Base-by-base conservation (phyloP, 1,284 basidiomycete species). In the Testicularia cyperi region DNA sequence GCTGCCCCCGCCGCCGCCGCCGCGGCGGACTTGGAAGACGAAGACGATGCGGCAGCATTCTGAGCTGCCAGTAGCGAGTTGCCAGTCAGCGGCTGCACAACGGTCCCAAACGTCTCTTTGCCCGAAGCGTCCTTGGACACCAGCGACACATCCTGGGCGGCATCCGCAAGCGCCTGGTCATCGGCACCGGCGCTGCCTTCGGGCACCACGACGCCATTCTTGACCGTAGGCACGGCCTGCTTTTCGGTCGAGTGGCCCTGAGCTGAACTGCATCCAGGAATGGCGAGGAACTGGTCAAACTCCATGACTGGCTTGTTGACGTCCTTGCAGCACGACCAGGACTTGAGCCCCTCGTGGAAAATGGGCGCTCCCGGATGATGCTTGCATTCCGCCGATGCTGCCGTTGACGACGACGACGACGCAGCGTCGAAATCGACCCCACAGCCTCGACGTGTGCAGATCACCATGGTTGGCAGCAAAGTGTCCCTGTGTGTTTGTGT, bases 311-410 rank as follows among this genome's bases (percentile, higher is more conserved):
- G 72, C 55, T 75, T 75, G 66, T 75, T 71, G 16, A 51, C 57
- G 7, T 70, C 60, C 24, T 70, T 60, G 66, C 74, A 76, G 61
- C 74, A 76, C 2, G 74, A 75, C 74, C 74, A 76, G 1, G 70
- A 73, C 45, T 76, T 76, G 31, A 65, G 65, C 14, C 72, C 72
- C 41, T 76, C 74, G 56, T 75, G 74, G 44, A 76, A 76, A 27
- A 76, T 64, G 19, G 74, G 72, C 7, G 67, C 58, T 36, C 74
- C 74, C 2, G 74, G 72, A 37, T 76, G 74, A 52, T 67, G 62
- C n/a, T 21, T 40, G 48, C 74, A 75, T 15, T 35, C 33, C 16
- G 9, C 9, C 1, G 45, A 52, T 13, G 38, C 52, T 14, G 29
- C 16, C 6, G 28, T 13, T 2, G 45, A 23, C n/a, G n/a, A n/a